Percentiles rank a stretch among this genome's conserved stretches.
phyloP scores from a whole-genome alignment of 441 rosid genomes.

The Hura crepitans region DNA sequence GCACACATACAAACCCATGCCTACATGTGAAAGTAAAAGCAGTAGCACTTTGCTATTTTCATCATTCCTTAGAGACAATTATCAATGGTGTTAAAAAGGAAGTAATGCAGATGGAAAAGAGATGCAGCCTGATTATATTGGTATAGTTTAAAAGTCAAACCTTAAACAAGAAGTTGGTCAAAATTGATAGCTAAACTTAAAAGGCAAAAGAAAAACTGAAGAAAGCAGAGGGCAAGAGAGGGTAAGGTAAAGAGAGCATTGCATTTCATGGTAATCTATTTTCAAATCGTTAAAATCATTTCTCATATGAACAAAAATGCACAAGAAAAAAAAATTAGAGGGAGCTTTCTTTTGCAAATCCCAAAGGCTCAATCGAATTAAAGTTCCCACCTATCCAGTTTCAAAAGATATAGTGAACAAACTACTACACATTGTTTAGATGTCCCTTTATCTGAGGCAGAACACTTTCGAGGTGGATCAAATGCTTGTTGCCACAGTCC shows the following conservation, averaged over 20 bases:
- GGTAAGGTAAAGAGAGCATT: background rate
- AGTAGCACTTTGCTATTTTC: background rate
- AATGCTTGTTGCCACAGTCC: background rate
- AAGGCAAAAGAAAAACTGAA: slow-evolving; percentile 5
- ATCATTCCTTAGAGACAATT: background rate
- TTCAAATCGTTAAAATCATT: background rate
- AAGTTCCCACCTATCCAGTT: background rate
- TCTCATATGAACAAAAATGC: too few relatives aligned
- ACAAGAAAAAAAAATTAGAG: background rate
- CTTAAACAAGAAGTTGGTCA: too few relatives aligned
- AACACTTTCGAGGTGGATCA: background rate
- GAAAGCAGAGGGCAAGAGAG: background rate
- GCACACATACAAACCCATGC: too few relatives aligned
- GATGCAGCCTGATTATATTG: background rate
- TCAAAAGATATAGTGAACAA: background rate
- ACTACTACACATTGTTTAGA: background rate
- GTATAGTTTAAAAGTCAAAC: slow-evolving; percentile 1
- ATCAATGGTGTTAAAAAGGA: background rate
- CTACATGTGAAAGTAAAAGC: background rate
- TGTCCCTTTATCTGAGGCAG: background rate
- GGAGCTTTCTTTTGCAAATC: background rate
- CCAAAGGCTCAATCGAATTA: background rate
- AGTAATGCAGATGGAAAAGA: background rate
- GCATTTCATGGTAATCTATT: background rate
- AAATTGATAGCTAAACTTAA: background rate